Base-by-base conservation (phyloP, 2,329 filamentous ascomycete species). In the Aureobasidium namibiae region DNA sequence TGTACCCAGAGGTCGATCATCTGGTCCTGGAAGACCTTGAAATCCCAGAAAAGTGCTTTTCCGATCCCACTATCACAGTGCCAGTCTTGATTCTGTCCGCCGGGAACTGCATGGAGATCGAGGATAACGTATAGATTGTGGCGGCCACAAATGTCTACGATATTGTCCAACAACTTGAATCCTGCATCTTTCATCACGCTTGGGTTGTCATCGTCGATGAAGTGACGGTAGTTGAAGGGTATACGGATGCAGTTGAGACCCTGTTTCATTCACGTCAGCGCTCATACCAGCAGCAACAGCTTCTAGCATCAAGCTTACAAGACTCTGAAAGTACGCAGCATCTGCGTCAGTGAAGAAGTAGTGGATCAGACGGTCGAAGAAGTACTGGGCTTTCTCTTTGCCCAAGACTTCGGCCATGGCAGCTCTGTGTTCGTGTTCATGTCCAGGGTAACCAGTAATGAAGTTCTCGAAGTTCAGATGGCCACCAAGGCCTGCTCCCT, bases 281-380 rank as follows among this genome's bases (percentile, higher is more conserved):
- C 24, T n/a, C 3, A 1, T 7, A 16, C 14, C 24, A 31, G 18
- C 16, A 31, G 29, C 26, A 14, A 18, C 24, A 11, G 10, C 3
- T 4, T 4, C 14, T 11, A 45, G 10, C 24, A 14, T 8, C n/a
- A 46, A 6, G 26, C 44, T 31, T 21, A 46, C 44, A 3, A 82
- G 64, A 0, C 72, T 77, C 0, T 78, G 76, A 63, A 82, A 81
- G 68, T 81, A 83, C 24, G 76, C 75, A 24, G 82, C 81, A 61
- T 84, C 82, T 0, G 74, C 73, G 16, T 81, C 79, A 9, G 77
- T 80, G 67, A 83, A 84, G 72, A 82, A 83, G 62, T 82, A 77
- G 60, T 82, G 74, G 0, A 82, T 67, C 63, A 76, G 76, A 61
- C 75, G 76, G 14, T 60, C 79, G 60, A 84, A 83, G 68, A 83